These are phyloP conservation scores for Acacia crassicarpa DNA, from an alignment of 306 rosid species.

Conservation along the genomic window DNA sequence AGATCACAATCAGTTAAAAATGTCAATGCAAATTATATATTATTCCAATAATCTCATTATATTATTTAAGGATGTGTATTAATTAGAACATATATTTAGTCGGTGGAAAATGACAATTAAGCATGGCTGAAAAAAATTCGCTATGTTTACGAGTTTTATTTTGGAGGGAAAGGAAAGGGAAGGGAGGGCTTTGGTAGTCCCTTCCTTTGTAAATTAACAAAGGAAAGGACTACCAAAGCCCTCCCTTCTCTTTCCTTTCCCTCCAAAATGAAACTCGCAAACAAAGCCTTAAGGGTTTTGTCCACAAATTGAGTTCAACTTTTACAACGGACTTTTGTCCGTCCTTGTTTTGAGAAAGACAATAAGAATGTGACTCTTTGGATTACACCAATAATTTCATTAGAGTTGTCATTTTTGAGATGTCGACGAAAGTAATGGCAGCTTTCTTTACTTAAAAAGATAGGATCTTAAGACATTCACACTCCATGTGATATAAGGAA, in stretches of 20 bases:
- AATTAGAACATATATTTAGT: no score
- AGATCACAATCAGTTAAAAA: constrained; percentile 10
- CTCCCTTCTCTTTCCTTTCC: no score
- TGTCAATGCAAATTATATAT: constrained; percentile 20
- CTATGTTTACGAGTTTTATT: no score
- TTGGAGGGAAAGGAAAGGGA: no score
- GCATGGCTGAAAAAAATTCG: not conserved
- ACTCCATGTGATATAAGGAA: no score
- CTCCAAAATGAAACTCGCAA: no score
- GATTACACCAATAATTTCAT: constrained; percentile 20
- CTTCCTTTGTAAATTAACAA: no score
- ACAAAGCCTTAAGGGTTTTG: not conserved
- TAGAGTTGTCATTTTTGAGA: constrained; percentile 1
- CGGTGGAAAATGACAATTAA: not conserved
- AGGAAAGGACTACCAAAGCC: no score
- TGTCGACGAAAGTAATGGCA: constrained; percentile 23
- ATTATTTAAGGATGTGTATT: not conserved
- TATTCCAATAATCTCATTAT: not conserved
- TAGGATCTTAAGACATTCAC: not conserved
- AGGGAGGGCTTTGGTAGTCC: no score
- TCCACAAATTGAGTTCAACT: constrained; percentile 10
- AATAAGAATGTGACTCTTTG: constrained; percentile 5
- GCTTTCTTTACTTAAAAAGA: not conserved
- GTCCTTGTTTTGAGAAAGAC: not conserved
- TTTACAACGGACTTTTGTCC: constrained; percentile 14